These are phyloP conservation scores for Apiospora saccharicola DNA, from an alignment of 2,329 filamentous ascomycete species.

Conservation along the genomic window DNA sequence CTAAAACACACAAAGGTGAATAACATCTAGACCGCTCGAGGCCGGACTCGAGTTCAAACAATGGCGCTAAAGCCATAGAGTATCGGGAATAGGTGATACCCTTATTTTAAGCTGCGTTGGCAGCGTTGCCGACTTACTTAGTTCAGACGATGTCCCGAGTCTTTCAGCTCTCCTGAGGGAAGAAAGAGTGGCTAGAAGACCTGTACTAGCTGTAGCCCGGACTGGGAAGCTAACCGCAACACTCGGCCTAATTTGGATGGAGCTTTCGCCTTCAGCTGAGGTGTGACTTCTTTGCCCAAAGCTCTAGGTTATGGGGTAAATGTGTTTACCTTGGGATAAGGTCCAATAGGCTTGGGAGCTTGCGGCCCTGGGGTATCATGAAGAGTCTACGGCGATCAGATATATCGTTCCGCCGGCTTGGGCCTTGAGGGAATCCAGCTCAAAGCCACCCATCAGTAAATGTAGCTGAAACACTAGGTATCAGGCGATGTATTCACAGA, in stretches of 20 bases:
- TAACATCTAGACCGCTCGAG: conserved; percentile 12
- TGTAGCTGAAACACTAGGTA: not conserved
- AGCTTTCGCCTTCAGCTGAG: not conserved
- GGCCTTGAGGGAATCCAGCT: not conserved
- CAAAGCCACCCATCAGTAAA: not conserved
- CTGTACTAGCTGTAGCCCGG: not conserved
- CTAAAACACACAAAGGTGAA: not conserved
- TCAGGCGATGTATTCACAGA: no score
- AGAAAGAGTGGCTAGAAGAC: not conserved
- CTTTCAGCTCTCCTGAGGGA: not conserved
- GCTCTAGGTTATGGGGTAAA: not conserved
- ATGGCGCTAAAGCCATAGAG: not conserved
- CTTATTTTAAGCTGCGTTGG: not conserved
- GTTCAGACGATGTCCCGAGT: not conserved
- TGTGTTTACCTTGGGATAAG: not conserved
- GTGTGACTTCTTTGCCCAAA: not conserved
- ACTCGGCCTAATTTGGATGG: not conserved
- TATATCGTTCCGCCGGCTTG: not conserved
- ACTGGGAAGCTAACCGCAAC: not conserved
- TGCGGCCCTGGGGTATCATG: not conserved
- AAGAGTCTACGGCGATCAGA: not conserved
- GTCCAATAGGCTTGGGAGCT: not conserved
- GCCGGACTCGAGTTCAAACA: not conserved
- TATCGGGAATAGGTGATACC: not conserved
- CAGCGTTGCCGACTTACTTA: not conserved